phyloP scores from a whole-genome alignment of 345 rosid species.

The Eucalyptus sp. region DNA sequence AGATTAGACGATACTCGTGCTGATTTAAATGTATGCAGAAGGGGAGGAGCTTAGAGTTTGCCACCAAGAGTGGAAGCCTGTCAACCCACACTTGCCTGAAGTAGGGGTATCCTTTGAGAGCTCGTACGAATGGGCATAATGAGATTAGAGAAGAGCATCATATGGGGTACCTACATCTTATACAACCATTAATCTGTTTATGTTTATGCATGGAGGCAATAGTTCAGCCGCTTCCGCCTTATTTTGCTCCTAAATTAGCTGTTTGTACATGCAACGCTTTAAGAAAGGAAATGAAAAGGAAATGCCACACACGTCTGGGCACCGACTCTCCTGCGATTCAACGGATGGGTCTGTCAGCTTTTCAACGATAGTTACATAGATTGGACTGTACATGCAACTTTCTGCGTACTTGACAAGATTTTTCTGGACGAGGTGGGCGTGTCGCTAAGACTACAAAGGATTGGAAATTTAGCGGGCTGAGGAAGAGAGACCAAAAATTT shows the following conservation, averaged over 20 bases:
- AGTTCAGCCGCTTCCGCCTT: no score
- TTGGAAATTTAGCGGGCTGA: background rate
- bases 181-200: no score
- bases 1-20: constrained; percentile 34
- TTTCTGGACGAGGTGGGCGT: constrained; percentile 24
- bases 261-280: no score
- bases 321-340: no score
- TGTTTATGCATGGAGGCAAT: no score
- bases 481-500: background rate
- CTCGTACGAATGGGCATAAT: background rate
- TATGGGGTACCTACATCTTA: no score
- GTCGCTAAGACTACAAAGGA: constrained; percentile 17
- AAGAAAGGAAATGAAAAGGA: no score
- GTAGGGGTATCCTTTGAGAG: background rate
- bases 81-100: background rate
- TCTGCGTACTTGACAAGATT: constrained; percentile 1
- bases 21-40: background rate
- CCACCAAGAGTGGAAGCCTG: background rate
- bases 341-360: no score
- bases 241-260: no score
- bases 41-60: background rate
- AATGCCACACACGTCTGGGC: no score
- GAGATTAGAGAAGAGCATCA: background rate
- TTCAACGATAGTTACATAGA: no score
- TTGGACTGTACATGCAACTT: no score